Base-by-base conservation (phyloP, 1,284 basidiomycete genomes). In the Cutaneotrichosporon daszewskae region DNA sequence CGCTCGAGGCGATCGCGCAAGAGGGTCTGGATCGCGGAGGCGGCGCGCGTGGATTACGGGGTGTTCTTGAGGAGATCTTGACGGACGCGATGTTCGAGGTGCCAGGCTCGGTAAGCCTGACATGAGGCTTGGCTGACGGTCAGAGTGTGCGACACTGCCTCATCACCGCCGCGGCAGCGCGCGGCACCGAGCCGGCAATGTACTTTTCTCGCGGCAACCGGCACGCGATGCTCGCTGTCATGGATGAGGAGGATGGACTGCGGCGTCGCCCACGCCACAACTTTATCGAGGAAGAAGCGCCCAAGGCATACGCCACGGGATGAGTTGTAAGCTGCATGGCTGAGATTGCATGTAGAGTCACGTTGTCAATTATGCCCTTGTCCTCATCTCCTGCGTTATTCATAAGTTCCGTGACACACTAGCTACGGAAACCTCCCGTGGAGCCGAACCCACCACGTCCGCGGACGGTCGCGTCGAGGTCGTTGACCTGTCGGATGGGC, bases 391-490 rank as follows among this genome's bases (percentile, higher is more conserved):
- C n/a, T n/a, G n/a, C n/a, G n/a, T n/a, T n/a, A n/a, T n/a, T n/a
- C n/a, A n/a, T n/a, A n/a, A n/a, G n/a, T n/a, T n/a, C n/a, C n/a
- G n/a, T n/a, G n/a, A n/a, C n/a, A n/a, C n/a, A n/a, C n/a, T n/a
- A n/a, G n/a, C n/a, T 32, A 32, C 2, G 28, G 17, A 35, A 74
- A 4, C 72, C 76, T n/a, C 92, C 94, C 2, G 92, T 97, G 2
- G 91, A 96, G 0, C 92, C 94, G 57, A 95, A 97, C 0, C 91
- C 94, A 32, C 82, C 84, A n/a, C 75, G 76, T 11, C 92, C 94
- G 23, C 94, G 82, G 16, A 79, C 62, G 0, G 94, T 96, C 49
- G 83, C 82, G 40, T 87, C 84, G 8, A 97, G 79, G 53, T 82
- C 77, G 25, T 87, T 74, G 13, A 97, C 91, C 69, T 92, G 89